Percentiles rank a stretch among this genome's conserved stretches.
phyloP scores from a whole-genome alignment of 768 basidiomycete species.

The Leccinum uliginosum region DNA sequence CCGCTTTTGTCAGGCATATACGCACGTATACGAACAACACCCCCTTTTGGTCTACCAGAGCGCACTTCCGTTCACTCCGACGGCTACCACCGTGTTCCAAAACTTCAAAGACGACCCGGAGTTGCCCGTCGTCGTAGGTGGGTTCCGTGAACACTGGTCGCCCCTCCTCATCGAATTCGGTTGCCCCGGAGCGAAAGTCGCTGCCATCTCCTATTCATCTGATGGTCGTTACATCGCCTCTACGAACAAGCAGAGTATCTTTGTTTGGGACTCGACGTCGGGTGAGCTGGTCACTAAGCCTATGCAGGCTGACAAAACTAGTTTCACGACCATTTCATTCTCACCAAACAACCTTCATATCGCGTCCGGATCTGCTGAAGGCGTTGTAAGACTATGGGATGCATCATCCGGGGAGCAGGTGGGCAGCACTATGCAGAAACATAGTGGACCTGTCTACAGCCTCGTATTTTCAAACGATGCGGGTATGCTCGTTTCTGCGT shows the following conservation, averaged over 20 bases:
- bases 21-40: slow-evolving; percentile 29
- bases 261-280: slow-evolving; percentile 26
- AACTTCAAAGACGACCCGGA: slow-evolving; percentile 24
- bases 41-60: slow-evolving; percentile 30
- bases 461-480: slow-evolving; percentile 31
- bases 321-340: slow-evolving; percentile 23
- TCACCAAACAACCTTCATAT: slow-evolving; percentile 26
- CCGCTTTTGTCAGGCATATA: slow-evolving; percentile 31
- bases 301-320: slow-evolving; percentile 7
- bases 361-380: slow-evolving; percentile 21
- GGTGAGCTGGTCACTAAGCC: slow-evolving; percentile 23
- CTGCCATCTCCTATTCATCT: slow-evolving; percentile 22
- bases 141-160: slow-evolving; percentile 29
- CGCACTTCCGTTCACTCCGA: slow-evolving; percentile 31
- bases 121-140: slow-evolving; percentile 23
- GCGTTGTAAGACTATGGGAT: slow-evolving; percentile 27
- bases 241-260: slow-evolving; percentile 16
- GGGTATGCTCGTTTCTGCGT: slow-evolving; percentile 21
- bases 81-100: slow-evolving; percentile 20
- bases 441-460: slow-evolving; percentile 18
- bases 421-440: slow-evolving; percentile 13
- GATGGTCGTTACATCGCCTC: slow-evolving; percentile 30
- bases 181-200: slow-evolving; percentile 10
- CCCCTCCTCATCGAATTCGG: slow-evolving; percentile 30
- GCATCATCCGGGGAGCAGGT: slow-evolving; percentile 21